Evolutionary conservation across 2,329 filamentous ascomycete species (phyloP).

Genomic region (Venturiaceae sp.): DNA sequence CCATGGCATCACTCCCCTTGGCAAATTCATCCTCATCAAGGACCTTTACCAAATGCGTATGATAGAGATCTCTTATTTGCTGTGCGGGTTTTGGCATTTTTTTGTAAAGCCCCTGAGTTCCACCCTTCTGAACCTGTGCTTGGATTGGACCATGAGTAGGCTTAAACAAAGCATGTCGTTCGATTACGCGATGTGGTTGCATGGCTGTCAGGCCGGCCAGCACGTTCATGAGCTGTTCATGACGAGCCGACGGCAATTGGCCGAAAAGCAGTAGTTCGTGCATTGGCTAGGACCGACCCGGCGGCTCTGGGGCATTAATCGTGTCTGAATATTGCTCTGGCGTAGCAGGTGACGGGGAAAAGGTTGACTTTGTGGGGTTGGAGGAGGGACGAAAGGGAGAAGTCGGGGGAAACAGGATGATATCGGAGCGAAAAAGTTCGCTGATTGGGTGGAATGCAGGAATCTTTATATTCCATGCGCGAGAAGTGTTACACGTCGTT

Average conservation of each 20-base stretch:
- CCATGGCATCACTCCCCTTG: not conserved
- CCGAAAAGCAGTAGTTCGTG: slow-evolving; percentile 55
- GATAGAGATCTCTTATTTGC: slow-evolving; percentile 38
- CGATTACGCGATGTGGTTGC: slow-evolving; percentile 44
- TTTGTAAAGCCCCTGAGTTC: slow-evolving; percentile 35
- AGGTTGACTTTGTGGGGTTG: not conserved
- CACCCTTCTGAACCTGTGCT: not conserved
- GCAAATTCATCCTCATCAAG: slow-evolving; percentile 27
- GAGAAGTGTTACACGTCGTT: not conserved
- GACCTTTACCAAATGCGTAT: slow-evolving; percentile 39
- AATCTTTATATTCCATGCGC: not conserved
- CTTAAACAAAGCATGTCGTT: slow-evolving; percentile 51
- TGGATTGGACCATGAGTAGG: slow-evolving; percentile 26
- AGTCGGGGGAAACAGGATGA: not conserved
- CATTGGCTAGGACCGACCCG: slow-evolving; percentile 30
- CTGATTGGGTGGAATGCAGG: not conserved
- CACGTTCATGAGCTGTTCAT: slow-evolving; percentile 51
- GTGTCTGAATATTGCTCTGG: not conserved
- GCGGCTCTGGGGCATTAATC: not conserved
- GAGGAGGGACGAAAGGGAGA: not conserved
- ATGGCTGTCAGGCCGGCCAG: slow-evolving; percentile 51
- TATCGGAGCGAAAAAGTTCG: not conserved
- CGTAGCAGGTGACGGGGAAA: not conserved
- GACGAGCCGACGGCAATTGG: slow-evolving; percentile 45
- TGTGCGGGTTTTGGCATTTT: slow-evolving; percentile 13